Evolutionary conservation across 768 basidiomycete species (phyloP).

Genomic region (Hypsizygus marmoreus): DNA sequence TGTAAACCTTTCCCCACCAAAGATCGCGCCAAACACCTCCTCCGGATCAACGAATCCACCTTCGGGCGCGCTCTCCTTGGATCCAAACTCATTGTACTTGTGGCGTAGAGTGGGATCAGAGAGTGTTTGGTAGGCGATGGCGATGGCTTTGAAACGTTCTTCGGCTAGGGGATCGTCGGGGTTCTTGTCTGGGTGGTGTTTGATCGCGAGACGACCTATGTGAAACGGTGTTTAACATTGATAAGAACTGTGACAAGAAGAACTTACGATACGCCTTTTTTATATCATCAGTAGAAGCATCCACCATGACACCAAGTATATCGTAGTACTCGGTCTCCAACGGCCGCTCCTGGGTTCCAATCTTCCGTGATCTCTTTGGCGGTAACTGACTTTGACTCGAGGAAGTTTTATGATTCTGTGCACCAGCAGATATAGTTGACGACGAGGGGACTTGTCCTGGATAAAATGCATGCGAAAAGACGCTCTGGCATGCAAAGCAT

Average conservation of each 20-base stretch:
- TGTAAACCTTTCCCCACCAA: conserved; percentile 84
- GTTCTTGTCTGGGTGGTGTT: conserved; percentile 92
- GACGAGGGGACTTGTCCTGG: conserved; percentile 54
- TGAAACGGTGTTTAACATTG: conserved; percentile 1
- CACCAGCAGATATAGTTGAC: conserved; percentile 2
- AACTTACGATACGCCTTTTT: conserved; percentile 87
- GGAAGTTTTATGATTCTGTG: conserved; percentile 18
- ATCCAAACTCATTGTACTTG: conserved; percentile 92
- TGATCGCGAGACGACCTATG: conserved; percentile 81
- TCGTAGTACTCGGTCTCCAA: conserved; percentile 93
- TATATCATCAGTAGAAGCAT: conserved; percentile 80
- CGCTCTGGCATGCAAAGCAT: conserved; percentile 67
- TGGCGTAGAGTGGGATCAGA: conserved; percentile 74
- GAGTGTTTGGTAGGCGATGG: conserved; percentile 86
- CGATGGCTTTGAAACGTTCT: conserved; percentile 88
- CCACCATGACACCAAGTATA: conserved; percentile 71
- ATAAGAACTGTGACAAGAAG: conserved; percentile 1
- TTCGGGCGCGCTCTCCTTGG: conserved; percentile 79
- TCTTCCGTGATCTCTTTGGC: conserved; percentile 65
- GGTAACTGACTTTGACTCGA: conserved; percentile 25
- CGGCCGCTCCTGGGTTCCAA: conserved; percentile 86
- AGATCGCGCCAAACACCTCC: conserved; percentile 79
- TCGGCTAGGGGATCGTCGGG: conserved; percentile 83
- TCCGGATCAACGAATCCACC: conserved; percentile 90
- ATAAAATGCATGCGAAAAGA: conserved; percentile 69